Conservation (phyloP, 2,329 filamentous ascomycete genomes). For the Pestalotiopsis sp. region DNA sequence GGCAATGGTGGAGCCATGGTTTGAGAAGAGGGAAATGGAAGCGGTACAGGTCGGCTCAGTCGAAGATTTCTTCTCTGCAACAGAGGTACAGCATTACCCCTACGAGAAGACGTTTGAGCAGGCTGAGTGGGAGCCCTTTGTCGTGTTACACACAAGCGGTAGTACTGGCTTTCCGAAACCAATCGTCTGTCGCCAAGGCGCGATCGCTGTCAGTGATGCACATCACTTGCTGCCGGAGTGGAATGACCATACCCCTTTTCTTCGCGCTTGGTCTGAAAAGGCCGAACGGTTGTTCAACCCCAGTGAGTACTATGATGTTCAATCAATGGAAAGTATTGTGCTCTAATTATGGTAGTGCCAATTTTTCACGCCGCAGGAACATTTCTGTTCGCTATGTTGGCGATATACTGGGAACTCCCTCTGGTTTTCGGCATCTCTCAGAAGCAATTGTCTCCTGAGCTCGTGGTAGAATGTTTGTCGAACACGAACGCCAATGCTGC, state of each 20-base stretch:
- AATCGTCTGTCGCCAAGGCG: constrained; percentile 38
- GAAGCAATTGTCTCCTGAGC: too few species aligned
- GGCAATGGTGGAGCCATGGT: constrained; percentile 33
- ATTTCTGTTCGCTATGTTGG: constrained; percentile 23
- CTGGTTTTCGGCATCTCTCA: constrained; percentile 28
- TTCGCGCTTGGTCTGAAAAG: constrained; percentile 15
- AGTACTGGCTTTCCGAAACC: constrained; percentile 46
- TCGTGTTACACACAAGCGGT: constrained; percentile 45
- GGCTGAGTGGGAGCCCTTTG: constrained; percentile 37
- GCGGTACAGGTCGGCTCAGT: constrained; percentile 30
- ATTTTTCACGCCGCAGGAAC: constrained; percentile 41
- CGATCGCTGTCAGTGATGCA: constrained; percentile 37
- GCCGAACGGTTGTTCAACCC: neutral
- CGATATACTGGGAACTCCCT: constrained; percentile 32
- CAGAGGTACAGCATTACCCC: constrained; percentile 31
- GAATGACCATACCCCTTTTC: constrained; percentile 22
- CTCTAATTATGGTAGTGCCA: constrained; percentile 31
- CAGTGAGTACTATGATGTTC: constrained; percentile 4
- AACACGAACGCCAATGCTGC: constrained; percentile 25
- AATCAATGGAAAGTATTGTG: neutral
- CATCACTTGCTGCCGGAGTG: constrained; percentile 28
- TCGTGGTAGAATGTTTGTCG: too few species aligned
- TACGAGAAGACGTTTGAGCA: constrained; percentile 41
- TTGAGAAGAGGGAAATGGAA: constrained; percentile 36
- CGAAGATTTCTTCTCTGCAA: constrained; percentile 32